phyloP scores from a whole-genome alignment of 768 basidiomycete species.

The Xerocomus brunneocitrinus region DNA sequence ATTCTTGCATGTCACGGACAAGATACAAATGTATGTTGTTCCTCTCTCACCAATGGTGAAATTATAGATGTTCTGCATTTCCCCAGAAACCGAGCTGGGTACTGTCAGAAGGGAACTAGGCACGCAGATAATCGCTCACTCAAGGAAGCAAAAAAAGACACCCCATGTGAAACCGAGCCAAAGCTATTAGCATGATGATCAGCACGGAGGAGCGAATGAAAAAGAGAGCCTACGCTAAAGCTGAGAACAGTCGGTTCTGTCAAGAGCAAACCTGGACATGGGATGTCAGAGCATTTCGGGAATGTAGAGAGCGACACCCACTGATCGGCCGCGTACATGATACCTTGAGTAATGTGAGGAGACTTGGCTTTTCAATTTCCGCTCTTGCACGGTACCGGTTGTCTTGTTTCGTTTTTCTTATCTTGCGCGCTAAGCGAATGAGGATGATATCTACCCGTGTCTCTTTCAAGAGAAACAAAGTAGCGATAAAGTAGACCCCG shows the following conservation, averaged over 20 bases:
- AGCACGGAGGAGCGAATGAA: background rate
- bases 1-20: constrained; percentile 33
- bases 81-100: constrained; percentile 49
- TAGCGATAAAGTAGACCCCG: constrained; percentile 44
- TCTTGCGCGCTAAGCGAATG: constrained; percentile 53
- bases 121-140: constrained; percentile 33
- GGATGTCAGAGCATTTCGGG: background rate
- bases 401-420: constrained; percentile 65
- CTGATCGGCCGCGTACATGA: constrained; percentile 70
- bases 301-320: constrained; percentile 36
- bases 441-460: constrained; percentile 72
- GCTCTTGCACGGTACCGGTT: constrained; percentile 55
- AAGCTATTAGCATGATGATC: constrained; percentile 36
- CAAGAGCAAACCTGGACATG: constrained; percentile 19
- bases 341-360: constrained; percentile 59
- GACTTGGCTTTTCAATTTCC: constrained; percentile 56
- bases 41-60: constrained; percentile 61
- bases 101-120: constrained; percentile 1
- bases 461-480: constrained; percentile 61
- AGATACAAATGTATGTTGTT: constrained; percentile 52
- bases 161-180: constrained; percentile 79
- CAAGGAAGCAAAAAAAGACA: constrained; percentile 62
- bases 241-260: constrained; percentile 67
- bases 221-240: constrained; percentile 53
- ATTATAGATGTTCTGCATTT: constrained; percentile 52